Conservation (phyloP, 805 yeast species). For the Zygosaccharomyces siamensis region DNA sequence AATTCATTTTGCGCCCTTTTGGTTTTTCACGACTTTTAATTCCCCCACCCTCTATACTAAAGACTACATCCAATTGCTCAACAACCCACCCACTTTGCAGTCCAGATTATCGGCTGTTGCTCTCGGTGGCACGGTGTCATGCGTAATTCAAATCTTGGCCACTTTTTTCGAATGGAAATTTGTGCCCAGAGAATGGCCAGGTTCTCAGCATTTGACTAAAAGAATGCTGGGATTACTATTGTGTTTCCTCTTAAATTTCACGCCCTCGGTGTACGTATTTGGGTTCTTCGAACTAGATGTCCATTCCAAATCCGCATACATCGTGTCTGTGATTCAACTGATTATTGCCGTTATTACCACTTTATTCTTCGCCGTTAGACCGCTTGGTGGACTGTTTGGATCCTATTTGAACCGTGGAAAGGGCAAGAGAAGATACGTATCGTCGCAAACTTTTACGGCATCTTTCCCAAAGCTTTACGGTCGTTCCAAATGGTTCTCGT, state of each 20-base stretch:
- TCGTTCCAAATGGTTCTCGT: slow-evolving; percentile 54
- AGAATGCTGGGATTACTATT: slow-evolving; percentile 43
- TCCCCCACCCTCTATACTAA: slow-evolving; percentile 63
- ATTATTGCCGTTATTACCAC: slow-evolving; percentile 50
- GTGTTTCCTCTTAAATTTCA: slow-evolving; percentile 42
- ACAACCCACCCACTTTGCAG: slow-evolving; percentile 59
- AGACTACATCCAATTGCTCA: slow-evolving; percentile 46
- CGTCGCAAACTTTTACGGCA: slow-evolving; percentile 56
- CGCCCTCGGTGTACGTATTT: slow-evolving; percentile 54
- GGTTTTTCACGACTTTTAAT: slow-evolving; percentile 71
- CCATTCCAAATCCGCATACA: slow-evolving; percentile 33
- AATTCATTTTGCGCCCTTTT: slow-evolving; percentile 65
- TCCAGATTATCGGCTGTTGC: slow-evolving; percentile 55
- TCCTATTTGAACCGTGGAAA: slow-evolving; percentile 35
- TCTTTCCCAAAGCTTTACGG: slow-evolving; percentile 51
- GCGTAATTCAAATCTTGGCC: slow-evolving; percentile 52
- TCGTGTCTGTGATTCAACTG: slow-evolving; percentile 52
- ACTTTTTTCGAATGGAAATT: slow-evolving; percentile 53
- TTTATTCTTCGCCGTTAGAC: slow-evolving; percentile 54
- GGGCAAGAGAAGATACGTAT: slow-evolving; percentile 40
- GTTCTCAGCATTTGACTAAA: slow-evolving; percentile 54
- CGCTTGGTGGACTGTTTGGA: slow-evolving; percentile 53
- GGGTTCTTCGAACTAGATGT: slow-evolving; percentile 31
- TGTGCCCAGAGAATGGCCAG: slow-evolving; percentile 71
- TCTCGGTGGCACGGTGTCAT: slow-evolving; percentile 61